These are phyloP conservation scores for Kodamaea hsintzibuensis DNA, from an alignment of 805 yeast species.

Conservation along the genomic window DNA sequence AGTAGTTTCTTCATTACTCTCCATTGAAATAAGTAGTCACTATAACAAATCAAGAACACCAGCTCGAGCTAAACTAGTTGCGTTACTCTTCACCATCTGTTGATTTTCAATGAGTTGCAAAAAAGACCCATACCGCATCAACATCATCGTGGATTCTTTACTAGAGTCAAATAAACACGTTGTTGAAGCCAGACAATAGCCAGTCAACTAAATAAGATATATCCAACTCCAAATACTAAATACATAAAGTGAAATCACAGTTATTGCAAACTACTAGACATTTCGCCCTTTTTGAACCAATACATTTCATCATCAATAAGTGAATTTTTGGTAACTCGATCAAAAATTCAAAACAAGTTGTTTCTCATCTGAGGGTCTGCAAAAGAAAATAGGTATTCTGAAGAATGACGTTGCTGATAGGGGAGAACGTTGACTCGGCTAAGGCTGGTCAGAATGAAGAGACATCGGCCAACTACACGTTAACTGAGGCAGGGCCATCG, in stretches of 20 bases:
- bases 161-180: no score
- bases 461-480: background rate
- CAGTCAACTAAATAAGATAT: no score
- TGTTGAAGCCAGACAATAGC: no score
- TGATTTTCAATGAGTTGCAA: background rate
- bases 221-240: no score
- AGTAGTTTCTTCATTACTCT: no score
- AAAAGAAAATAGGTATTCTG: background rate
- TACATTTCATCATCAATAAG: background rate
- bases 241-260: no score
- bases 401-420: background rate
- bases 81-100: background rate
- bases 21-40: no score
- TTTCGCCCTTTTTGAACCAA: background rate
- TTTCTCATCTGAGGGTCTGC: background rate
- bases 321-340: background rate
- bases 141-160: no score
- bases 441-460: background rate
- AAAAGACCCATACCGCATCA: background rate
- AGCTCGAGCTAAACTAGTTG: no score
- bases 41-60: no score
- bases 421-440: background rate
- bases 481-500: background rate
- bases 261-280: no score
- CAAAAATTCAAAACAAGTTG: slow-evolving; percentile 6